phyloP scores from a whole-genome alignment of 2,329 filamentous ascomycete species.

The Daldinia eschscholtzii region DNA sequence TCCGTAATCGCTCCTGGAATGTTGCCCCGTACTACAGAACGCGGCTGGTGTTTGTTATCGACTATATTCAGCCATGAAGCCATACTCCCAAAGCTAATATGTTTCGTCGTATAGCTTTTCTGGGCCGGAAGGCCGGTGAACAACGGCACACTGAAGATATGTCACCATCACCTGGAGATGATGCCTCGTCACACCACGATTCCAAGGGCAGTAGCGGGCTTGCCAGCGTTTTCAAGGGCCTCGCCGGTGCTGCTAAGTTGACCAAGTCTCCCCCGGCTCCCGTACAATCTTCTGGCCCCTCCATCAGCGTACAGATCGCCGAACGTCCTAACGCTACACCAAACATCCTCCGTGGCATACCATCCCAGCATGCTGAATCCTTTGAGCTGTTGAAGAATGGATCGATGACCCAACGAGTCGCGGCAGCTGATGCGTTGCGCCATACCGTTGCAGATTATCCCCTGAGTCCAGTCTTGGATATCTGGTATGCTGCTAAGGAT shows the following conservation, averaged over 20 bases:
- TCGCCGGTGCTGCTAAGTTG: constrained; percentile 66
- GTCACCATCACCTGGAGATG: constrained; percentile 71
- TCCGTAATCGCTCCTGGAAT: constrained; percentile 27
- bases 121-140: constrained; percentile 58
- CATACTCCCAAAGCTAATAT: constrained; percentile 54
- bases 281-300: constrained; percentile 56
- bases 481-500: constrained; percentile 76
- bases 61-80: constrained; percentile 7
- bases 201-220: constrained; percentile 68
- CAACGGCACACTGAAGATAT: constrained; percentile 62
- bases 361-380: constrained; percentile 65
- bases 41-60: constrained; percentile 9
- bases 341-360: constrained; percentile 59
- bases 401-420: constrained; percentile 64
- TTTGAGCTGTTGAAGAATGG: constrained; percentile 68
- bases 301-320: constrained; percentile 56
- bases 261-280: constrained; percentile 63
- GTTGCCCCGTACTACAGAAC: constrained; percentile 1
- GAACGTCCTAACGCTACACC: constrained; percentile 61
- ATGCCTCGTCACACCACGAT: constrained; percentile 65
- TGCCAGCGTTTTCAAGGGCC: constrained; percentile 73
- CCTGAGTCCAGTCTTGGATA: constrained; percentile 69
- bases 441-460: constrained; percentile 70
- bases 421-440: constrained; percentile 69
- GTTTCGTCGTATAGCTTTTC: constrained; percentile 59